Base-by-base conservation (phyloP, 306 rosid genomes). In the Cercis canadensis region DNA sequence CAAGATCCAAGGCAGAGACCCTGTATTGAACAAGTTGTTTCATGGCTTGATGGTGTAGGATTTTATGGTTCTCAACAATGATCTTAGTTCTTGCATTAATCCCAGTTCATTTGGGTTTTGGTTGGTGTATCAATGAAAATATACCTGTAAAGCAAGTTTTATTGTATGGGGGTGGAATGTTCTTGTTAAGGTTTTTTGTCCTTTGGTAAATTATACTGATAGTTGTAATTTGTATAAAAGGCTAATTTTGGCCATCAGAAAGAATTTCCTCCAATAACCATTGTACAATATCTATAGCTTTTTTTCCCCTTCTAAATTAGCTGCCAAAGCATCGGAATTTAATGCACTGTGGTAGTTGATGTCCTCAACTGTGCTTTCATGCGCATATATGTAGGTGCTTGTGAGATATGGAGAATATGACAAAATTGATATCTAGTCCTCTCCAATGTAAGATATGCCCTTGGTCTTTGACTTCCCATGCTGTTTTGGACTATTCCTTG, bases 1-100 rank as follows among this genome's bases (percentile, higher is more conserved):
- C 87, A 83, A 65, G 83, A 86, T 82, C 96, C 96, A 43, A 86
- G 92, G 69, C 83, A 78, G 72, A 86, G 96, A 51, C 96, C 93
- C n/a, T 78, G 70, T 32, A 90, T 87, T 65, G 89, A 85, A 79
- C 82, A 72, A 57, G 93, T 86, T 73, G 89, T 84, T 72, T 84
- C 80, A 11, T 80, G 88, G 93, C 93, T 90, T 71, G 88, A 84
- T 70, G 75, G 78, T 82, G 77, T 84, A n/a, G 82, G 76, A 62
- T 85, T 70, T 74, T 75, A 77, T 59, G 79, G 31, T 47, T 66
- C 45, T 62, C 75, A 60, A 63, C 83, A 77, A 31, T 84, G 74
- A 68, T 60, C 34, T 57, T 66, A 24, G 67, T 70, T 70, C 62
- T 57, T 73, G 69, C 65, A 65, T 37, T 54, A 3, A 13, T 62